Evolutionary conservation across 495 filamentous ascomycete species (phyloP), one percentile per base, ranked within the genome.

Genomic region (Lasiosphaeria ovina): DNA sequence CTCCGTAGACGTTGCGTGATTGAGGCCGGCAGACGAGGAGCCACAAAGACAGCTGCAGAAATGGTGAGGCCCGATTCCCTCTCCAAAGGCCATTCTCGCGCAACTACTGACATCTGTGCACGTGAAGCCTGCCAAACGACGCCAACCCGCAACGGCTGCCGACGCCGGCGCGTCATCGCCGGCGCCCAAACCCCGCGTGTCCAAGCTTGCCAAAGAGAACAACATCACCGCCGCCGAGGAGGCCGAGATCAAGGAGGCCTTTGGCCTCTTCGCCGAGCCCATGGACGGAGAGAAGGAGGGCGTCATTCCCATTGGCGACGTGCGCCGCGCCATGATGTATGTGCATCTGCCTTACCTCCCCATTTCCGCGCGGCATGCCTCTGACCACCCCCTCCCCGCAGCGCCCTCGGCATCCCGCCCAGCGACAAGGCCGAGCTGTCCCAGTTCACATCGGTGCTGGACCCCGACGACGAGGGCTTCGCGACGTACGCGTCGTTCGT

Each of bases 201-300:
- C 92, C 64, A 93, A 91, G 70, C 89, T 96, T 60, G 92, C 93
- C 3, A 90, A 90, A 72, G 90, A 94, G 62, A 85, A 97, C 79
- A 83, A 89, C 71, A 86, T 98, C 72, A 87, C 85, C 34, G 85
- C 84, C 24, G 84, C 85, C 53, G 88, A 97, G 77, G 94, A 98
- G 70, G 79, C 82, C 63, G 91, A 97, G 72, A 96, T 98, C 66
- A 85, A 85, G 66, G 92, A 96, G 73, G 92, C 92, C 14, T 98
- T 94, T 74, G 74, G 81, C 35, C 80, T 97, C 16, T 98, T 97
- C 73, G 76, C 89, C 1, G 81, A 88, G 55, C 83, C 86, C 36
- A 85, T 85, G 67, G 79, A 84, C 3, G 81, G 83, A 61, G 85
- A 90, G 63, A 86, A 87, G 58, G 83, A 89, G 51, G 88, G 87